These are phyloP conservation scores for Boletellus ananiceps DNA, from an alignment of 768 basidiomycete genomes.

Conservation along the genomic window DNA sequence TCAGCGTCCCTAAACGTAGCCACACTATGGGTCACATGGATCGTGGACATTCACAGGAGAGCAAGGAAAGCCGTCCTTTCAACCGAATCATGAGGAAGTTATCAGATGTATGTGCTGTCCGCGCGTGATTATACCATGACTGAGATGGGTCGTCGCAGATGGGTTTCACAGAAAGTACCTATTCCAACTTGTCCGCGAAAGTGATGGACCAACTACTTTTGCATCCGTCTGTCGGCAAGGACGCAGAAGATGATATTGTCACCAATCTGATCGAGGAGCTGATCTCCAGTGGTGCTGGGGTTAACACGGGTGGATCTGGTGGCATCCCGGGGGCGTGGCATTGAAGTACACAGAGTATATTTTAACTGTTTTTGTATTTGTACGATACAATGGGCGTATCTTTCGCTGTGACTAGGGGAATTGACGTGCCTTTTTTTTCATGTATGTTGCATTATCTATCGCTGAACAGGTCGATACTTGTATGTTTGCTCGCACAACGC, in stretches of 20 bases:
- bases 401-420: neutral
- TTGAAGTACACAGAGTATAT: slow-evolving; percentile 13
- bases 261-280: slow-evolving; percentile 59
- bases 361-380: slow-evolving; percentile 8
- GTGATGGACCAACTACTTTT: slow-evolving; percentile 47
- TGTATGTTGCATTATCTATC: too few relatives aligned
- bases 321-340: slow-evolving; percentile 47
- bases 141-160: slow-evolving; percentile 42
- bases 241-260: slow-evolving; percentile 61
- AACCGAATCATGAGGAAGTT: slow-evolving; percentile 54
- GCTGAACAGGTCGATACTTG: too few relatives aligned
- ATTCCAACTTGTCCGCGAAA: slow-evolving; percentile 48
- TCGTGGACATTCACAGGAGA: slow-evolving; percentile 17
- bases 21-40: slow-evolving; percentile 29
- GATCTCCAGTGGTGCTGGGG: slow-evolving; percentile 39
- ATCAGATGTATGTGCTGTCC: slow-evolving; percentile 49
- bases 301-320: slow-evolving; percentile 33
- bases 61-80: slow-evolving; percentile 36
- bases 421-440: too few relatives aligned
- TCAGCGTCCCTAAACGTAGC: slow-evolving; percentile 47
- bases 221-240: slow-evolving; percentile 42
- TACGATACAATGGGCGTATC: slow-evolving; percentile 6
- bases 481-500: too few relatives aligned
- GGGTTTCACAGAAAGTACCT: slow-evolving; percentile 62
- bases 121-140: slow-evolving; percentile 5